Evolutionary conservation across 768 basidiomycete species (phyloP).

Genomic region (Suillus bovinus): DNA sequence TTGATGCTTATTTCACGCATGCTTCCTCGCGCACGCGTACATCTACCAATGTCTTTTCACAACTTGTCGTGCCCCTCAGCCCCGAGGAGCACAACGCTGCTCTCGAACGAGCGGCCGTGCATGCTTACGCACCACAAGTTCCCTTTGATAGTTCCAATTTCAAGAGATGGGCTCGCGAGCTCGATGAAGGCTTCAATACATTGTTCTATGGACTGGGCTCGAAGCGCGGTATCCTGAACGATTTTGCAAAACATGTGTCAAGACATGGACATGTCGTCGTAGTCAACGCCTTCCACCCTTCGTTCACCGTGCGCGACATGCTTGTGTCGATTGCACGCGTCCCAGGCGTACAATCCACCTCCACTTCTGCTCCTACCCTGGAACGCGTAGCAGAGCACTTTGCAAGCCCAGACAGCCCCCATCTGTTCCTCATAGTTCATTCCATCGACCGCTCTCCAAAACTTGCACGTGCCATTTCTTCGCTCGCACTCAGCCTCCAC

Average conservation of each 20-base stretch:
- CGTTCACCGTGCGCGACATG: conserved; percentile 67
- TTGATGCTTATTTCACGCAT: conserved; percentile 85
- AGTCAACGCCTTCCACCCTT: conserved; percentile 76
- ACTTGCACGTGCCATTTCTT: conserved; percentile 63
- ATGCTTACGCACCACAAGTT: conserved; percentile 20
- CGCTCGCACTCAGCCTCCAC: conserved; percentile 69
- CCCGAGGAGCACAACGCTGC: conserved; percentile 55
- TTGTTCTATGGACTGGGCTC: conserved; percentile 90
- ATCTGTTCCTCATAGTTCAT: conserved; percentile 82
- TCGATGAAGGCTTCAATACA: conserved; percentile 84
- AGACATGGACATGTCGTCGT: conserved; percentile 72
- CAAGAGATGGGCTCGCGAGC: conserved; percentile 65
- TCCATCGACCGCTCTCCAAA: conserved; percentile 81
- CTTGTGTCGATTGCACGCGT: conserved; percentile 55
- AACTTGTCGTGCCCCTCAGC: conserved; percentile 68
- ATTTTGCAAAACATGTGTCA: conserved; percentile 64
- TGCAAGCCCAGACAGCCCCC: conserved; percentile 30
- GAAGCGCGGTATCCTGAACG: conserved; percentile 75
- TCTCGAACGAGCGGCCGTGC: conserved; percentile 20
- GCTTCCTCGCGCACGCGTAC: conserved; percentile 65
- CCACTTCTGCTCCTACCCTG: conserved; percentile 37
- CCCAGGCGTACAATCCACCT: conserved; percentile 20
- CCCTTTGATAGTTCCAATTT: conserved; percentile 37
- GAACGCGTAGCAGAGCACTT: conserved; percentile 74
- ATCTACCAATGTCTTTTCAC: conserved; percentile 78